Evolutionary conservation across 331 rosid species (phyloP).

Genomic region (Telfairia occidentalis): DNA sequence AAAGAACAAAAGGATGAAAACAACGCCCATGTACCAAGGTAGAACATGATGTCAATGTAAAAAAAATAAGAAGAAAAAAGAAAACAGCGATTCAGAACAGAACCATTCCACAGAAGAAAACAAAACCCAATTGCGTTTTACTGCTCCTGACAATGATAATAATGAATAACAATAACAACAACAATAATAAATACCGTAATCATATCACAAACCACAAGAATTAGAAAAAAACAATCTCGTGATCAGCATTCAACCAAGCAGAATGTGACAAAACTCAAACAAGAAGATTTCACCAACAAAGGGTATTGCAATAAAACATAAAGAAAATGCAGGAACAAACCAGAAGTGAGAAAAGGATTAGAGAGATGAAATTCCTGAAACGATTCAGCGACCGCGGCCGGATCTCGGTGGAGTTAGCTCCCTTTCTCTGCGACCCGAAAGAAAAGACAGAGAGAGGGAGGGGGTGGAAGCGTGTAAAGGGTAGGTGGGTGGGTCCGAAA

Average conservation of each 20-base stretch:
- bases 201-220: neutral
- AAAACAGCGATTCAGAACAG: neutral
- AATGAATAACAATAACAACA: neutral
- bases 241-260: neutral
- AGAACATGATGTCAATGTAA: neutral
- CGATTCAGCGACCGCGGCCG: neutral
- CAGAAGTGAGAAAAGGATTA: neutral
- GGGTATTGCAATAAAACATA: neutral
- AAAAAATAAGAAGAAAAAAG: neutral
- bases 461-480: neutral
- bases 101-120: neutral
- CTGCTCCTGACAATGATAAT: neutral
- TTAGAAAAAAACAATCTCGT: neutral
- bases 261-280: neutral
- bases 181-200: neutral
- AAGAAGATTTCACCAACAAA: neutral
- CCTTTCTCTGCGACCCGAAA: neutral
- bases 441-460: neutral
- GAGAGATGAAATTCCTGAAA: neutral
- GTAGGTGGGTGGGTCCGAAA: neutral
- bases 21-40: neutral
- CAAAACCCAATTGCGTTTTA: neutral
- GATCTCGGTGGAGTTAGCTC: constrained; percentile 5
- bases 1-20: constrained; percentile 8
- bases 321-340: constrained; percentile 4